These are phyloP conservation scores for Biscutella auriculata DNA, from an alignment of 441 rosid species.

Conservation along the genomic window DNA sequence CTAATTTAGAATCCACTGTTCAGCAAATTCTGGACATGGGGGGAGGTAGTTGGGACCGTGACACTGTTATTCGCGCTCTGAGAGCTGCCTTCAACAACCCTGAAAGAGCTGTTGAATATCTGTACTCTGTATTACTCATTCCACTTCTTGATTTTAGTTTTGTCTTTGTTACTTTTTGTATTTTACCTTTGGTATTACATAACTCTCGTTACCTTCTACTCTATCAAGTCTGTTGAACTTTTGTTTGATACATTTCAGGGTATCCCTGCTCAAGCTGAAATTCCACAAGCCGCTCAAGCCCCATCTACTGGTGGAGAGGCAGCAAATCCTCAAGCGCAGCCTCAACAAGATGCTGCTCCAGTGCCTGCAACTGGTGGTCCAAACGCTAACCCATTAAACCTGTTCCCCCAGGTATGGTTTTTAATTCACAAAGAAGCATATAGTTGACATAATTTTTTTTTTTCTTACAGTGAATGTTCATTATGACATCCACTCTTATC, in stretches of 20 bases:
- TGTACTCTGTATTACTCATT: conserved; percentile 34
- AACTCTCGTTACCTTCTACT: not conserved
- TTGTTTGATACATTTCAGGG: conserved; percentile 25
- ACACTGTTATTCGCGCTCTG: conserved; percentile 48
- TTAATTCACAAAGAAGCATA: not conserved
- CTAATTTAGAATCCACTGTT: conserved; percentile 32
- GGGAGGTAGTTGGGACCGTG: conserved; percentile 64
- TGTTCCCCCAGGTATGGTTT: conserved; percentile 60
- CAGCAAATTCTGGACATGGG: conserved; percentile 63
- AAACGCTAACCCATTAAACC: conserved; percentile 64
- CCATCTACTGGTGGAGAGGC: conserved; percentile 38
- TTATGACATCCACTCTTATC: not conserved
- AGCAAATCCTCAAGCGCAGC: conserved; percentile 34
- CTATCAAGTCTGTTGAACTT: not conserved
- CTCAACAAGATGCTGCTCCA: conserved; percentile 33
- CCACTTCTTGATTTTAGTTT: not conserved
- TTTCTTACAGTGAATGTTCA: not conserved
- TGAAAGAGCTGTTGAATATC: conserved; percentile 56
- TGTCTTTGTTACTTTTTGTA: too few relatives aligned
- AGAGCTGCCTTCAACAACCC: conserved; percentile 60
- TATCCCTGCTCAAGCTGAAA: conserved; percentile 66
- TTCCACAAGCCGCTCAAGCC: conserved; percentile 39
- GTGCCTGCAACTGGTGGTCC: conserved; percentile 47
- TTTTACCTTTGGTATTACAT: not conserved
- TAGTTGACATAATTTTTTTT: not conserved